Evolutionary conservation across 371 early-diverging fungal species (phyloP), one percentile per base, ranked within the genome.

Genomic region (Apophysomyces ossiformis): DNA sequence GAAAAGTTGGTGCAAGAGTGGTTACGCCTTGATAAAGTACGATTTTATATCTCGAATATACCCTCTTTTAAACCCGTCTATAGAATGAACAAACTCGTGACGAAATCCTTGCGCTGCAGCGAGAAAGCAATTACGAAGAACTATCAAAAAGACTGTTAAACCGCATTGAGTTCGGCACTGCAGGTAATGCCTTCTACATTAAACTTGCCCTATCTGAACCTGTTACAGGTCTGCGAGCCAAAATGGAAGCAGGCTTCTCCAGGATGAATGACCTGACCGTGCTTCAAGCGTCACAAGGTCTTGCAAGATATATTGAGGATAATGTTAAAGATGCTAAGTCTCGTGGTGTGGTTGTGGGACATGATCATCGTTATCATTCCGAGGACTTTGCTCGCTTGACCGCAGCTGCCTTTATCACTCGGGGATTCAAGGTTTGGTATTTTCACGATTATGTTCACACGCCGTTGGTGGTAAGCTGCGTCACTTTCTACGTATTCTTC

Each of bases 191-290:
- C 13, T 32, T 39, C 26, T 45, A 15, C 37, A 16, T 39, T 60
- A 43, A 37, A 7, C 21, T 64, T 32, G 35, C n/a, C n/a, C 37
- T 12, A 38, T 35, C 4, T 18, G 37, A 11, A n/a, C 26, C 12
- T 9, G 39, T 68, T 46, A 21, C 50, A 88, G 95, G 98, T 13
- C 79, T 98, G 37, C 86, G 98, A 57, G 94, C 98, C 2, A 85
- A 86, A 45, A 97, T 97, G 98, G 94, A 94, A 67, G 94, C 95
- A 61, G 98, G 98, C n/a, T 97, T 95, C 81, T 82, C 95, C 12
- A 79, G 96, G 62, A 96, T 98, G 93, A 97, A 97, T 76, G 91
- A 92, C 63, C 78, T 97, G 69, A 97, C 97, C 0, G 96, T 98
- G 21, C 87, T 94, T 58, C 95, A 94, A 73, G 92, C 95, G 18